Evolutionary conservation across 208 protist species (phyloP), one percentile per base, ranked within the genome.

Genomic region (Leishmania major): DNA sequence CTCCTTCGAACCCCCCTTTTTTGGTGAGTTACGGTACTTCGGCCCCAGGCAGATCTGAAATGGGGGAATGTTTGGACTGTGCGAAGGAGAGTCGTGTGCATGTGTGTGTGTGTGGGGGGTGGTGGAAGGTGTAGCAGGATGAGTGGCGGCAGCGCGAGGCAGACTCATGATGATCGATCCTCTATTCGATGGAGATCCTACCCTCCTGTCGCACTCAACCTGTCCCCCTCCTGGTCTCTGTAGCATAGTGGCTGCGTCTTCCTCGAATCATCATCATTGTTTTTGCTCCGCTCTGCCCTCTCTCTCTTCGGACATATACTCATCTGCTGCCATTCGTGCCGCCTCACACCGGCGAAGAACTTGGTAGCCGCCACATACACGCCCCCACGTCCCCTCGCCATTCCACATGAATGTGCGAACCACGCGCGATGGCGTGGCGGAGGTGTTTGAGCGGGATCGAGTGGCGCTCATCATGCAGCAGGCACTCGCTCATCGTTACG

Each of bases 371-470:
- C 37, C 47, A 75, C 71, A 75, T 57, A 75, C 31, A 13, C 28
- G 1, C 10, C 11, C 71, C 3, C 72, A 28, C 51, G 28, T 25
- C 71, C 28, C 6, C 5, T 4, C 40, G 8, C 72, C 45, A 59
- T 17, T 37, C 45, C 51, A 10, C 22, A 88, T 88, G 80, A 77
- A 88, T 49, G 83, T 83, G 47, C 85, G 88, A 53, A 47, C 64
- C 19, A 83, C 78, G 25, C 86, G 89, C 28, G 89, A 92, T 74
- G 89, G 89, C 6, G 83, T 92, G 28, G 73, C 81, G 66, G 78
- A 86, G 66, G 78, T 78, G 37, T 92, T 92, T 45, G 43, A 73
- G 17, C 19, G 22, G 6, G 37, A 66, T 71, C 49, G 71, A 25
- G 78, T 80, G 37, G 47, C 70, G 11, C 40, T 10, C 15, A 71